phyloP scores from a whole-genome alignment of 2,329 filamentous ascomycete genomes.

The Penicillium capsulatum region DNA sequence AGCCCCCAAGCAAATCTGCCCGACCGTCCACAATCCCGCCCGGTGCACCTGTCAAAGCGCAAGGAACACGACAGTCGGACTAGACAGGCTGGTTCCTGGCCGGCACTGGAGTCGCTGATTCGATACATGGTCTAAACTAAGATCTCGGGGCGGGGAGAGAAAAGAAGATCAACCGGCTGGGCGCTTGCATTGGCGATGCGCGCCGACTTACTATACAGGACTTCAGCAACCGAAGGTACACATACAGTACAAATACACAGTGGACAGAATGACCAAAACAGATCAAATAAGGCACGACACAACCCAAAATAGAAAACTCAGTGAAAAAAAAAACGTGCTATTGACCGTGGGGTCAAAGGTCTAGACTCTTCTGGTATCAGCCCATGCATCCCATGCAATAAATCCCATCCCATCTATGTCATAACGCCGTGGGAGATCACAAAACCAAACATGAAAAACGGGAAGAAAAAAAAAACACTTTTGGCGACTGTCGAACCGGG shows the following conservation, averaged over 20 bases:
- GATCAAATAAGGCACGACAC: constrained; percentile 2
- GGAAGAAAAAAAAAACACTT: constrained; percentile 22
- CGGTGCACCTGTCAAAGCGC: constrained; percentile 8
- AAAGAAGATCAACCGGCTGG: not conserved
- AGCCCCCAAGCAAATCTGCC: constrained; percentile 26
- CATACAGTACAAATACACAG: constrained; percentile 11
- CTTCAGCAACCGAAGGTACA: constrained; percentile 18
- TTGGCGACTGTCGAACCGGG: constrained; percentile 15
- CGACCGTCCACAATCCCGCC: constrained; percentile 16
- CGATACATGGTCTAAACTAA: constrained; percentile 12
- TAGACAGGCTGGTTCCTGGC: not conserved
- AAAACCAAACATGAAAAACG: constrained; percentile 12
- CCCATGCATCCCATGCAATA: constrained; percentile 34
- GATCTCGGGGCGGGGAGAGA: not conserved
- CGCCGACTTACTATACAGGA: constrained; percentile 14
- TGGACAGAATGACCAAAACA: too few species aligned
- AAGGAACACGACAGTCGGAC: constrained; percentile 9
- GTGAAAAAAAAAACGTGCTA: constrained; percentile 21
- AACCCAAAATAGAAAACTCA: constrained; percentile 4
- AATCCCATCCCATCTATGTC: constrained; percentile 36
- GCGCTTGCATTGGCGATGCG: too few species aligned
- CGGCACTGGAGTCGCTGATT: not conserved
- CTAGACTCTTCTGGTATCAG: constrained; percentile 41
- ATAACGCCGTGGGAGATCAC: constrained; percentile 32
- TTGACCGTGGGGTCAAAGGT: constrained; percentile 39